Base-by-base conservation (phyloP, 108 stramenopile species). In the Skeletonema marinoi region DNA sequence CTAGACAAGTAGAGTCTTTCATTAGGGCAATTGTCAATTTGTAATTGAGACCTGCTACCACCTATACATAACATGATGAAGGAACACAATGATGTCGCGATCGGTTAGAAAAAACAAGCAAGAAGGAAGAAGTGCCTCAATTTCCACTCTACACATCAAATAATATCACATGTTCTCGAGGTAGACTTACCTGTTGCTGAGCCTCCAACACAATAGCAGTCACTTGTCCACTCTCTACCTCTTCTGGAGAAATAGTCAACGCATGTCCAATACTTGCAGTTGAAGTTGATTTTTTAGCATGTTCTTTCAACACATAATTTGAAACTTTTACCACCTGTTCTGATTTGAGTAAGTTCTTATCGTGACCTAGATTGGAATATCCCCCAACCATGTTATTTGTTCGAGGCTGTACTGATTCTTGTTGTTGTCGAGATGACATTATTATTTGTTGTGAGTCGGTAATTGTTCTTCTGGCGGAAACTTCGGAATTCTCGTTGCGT, bases 1-100 rank as follows among this genome's bases (percentile, higher is more conserved):
- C 75, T 17, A 70, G 3, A 41, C 75, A 77, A 3, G 9, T 11
- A 6, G 32, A 68, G 7, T 58, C 48, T 29, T 67, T 38, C 6
- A 60, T 3, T 6, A 70, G 3, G 17, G 58, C 75, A 41, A 77
- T 41, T 38, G 68, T 69, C 6, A 77, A 33, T 62, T 70, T 69
- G 41, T 77, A 77, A 70, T 77, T 77, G 36, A 77, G 29, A 11
- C 75, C 68, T 14, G 75, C 74, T 21, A 75, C 74, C 39, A 41
- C 39, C 39, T 41, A 12, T 10, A 11, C 39, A 41, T 12, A 11
- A 41, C n/a, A n/a, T n/a, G n/a, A 12, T 39, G 7, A 7, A 39
- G 11, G 11, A 12, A 41, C 39, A 41, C 3, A 41, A 41, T 9
- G 39, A 11, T 41, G 10, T 12, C 11, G 11, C 12, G 12, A 41